A percentile compares a stretch with the other conserved stretches of the same genome.
These are phyloP conservation scores for Effrenium voratum DNA, from an alignment of 73 alveolate species.

Conservation along the genomic window DNA sequence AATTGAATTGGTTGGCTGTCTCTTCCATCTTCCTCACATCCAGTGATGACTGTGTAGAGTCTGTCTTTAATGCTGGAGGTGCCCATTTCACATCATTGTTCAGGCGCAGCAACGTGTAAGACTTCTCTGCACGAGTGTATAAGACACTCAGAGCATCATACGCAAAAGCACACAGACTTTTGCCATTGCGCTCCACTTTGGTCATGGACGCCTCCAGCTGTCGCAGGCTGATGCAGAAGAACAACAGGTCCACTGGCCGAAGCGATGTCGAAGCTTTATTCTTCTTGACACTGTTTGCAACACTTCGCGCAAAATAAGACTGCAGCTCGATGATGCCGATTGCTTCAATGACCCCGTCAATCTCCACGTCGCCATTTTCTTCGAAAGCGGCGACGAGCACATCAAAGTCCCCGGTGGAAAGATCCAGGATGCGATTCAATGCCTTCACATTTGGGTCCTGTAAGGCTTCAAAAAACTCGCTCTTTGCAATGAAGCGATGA, in stretches of 20 bases:
- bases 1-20: conserved; percentile 78
- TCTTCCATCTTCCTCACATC: conserved; percentile 85
- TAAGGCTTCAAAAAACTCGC: conserved; percentile 22
- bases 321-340: conserved; percentile 85
- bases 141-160: conserved; percentile 46
- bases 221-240: conserved; percentile 45
- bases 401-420: conserved; percentile 16
- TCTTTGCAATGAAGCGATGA: conserved; percentile 40
- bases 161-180: conserved; percentile 66
- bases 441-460: conserved; percentile 50
- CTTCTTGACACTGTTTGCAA: conserved; percentile 61
- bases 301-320: conserved; percentile 32
- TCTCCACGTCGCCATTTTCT: conserved; percentile 61
- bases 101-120: conserved; percentile 45
- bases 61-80: conserved; percentile 33
- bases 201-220: conserved; percentile 64
- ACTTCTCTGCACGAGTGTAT: conserved; percentile 45
- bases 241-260: conserved; percentile 65
- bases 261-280: conserved; percentile 61
- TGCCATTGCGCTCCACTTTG: conserved; percentile 43
- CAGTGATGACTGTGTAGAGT: background rate
- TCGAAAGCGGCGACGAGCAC: conserved; percentile 69
- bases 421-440: conserved; percentile 26
- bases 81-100: conserved; percentile 39
- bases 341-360: conserved; percentile 80